Evolutionary conservation across 495 filamentous ascomycete species (phyloP), one percentile per base, ranked within the genome.

Genomic region (Hyaloscypha finlandica): DNA sequence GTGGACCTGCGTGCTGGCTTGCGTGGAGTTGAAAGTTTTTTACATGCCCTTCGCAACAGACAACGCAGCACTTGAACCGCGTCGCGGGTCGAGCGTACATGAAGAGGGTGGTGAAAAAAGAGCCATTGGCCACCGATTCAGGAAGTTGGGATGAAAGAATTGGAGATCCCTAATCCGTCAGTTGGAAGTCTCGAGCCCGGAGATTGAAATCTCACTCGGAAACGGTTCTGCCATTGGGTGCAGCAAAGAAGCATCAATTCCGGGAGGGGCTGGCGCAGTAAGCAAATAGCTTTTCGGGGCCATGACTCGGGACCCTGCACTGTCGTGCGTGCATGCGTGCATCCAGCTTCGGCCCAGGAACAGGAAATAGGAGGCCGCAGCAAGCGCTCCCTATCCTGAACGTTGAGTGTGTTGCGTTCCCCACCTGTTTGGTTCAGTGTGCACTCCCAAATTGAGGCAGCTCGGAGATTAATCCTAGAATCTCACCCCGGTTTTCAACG

Each of bases 361-460:
- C 35, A 37, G 35, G 35, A 37, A 37, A 37, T 12, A 37, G 35
- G 35, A 37, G 35, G 35, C 35, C 35, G 35, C 35, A 37, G 8
- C 35, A 37, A 8, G 12, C 35, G 8, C 35, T 37, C 35, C 12
- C 35, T 37, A 6, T 37, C 35, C 35, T 37, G 12, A 37, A 37
- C 35, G 8, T 37, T 3, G 35, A 37, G 35, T 37, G 35, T 37
- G 35, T 37, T 37, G 35, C 12, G 35, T 37, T 56, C 53, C 53
- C 53, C 53, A 56, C 53, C 6, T n/a, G 19, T 56, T 56, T 56
- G 53, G 53, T 56, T 14, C 53, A 56, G 53, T 16, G 9, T 9
- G 20, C 19, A 56, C 51, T 11, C 22, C 19, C 25, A 25, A 25
- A 25, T 25, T 25, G 16, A 56, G 5, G 53, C 53, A 56, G 9